A percentile compares a stretch with the other conserved stretches of the same genome.
phyloP scores from a whole-genome alignment of 2,329 filamentous ascomycete species.

The Neonectria neomacrospora region DNA sequence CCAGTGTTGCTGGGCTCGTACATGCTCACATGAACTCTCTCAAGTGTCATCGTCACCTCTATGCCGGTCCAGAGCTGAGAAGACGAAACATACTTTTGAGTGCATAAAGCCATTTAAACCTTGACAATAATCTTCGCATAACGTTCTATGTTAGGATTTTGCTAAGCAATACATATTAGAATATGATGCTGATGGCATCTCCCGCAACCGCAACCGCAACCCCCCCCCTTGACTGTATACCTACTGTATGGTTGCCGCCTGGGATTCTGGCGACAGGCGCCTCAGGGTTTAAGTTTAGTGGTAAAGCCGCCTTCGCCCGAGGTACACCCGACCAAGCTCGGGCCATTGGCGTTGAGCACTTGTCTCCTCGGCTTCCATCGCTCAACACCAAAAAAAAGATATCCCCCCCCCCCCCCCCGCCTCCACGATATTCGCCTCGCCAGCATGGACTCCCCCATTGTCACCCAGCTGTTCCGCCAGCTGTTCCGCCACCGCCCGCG shows the following conservation, averaged over 20 bases:
- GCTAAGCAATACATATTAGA: too few relatives aligned
- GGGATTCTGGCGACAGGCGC: slow-evolving; percentile 14
- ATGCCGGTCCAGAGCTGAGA: background rate
- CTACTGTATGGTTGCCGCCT: slow-evolving; percentile 27
- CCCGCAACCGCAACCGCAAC: too few relatives aligned
- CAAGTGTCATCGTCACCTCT: background rate
- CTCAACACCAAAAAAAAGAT: slow-evolving; percentile 23
- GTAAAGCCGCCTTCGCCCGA: slow-evolving; percentile 32
- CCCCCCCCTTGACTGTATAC: too few relatives aligned
- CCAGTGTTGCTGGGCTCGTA: background rate
- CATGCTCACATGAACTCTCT: background rate
- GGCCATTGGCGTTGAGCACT: slow-evolving; percentile 23
- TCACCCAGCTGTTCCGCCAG: slow-evolving; percentile 83
- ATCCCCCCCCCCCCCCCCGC: background rate
- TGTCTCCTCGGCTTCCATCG: background rate
- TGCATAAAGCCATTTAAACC: background rate
- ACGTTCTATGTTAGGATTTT: too few relatives aligned
- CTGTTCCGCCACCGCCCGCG: slow-evolving; percentile 75
- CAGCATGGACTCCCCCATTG: slow-evolving; percentile 83
- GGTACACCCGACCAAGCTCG: slow-evolving; percentile 36
- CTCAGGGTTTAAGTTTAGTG: slow-evolving; percentile 13
- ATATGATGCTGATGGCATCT: background rate
- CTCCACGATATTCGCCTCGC: slow-evolving; percentile 16
- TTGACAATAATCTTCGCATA: background rate
- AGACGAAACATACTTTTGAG: background rate